Evolutionary conservation across 2,329 filamentous ascomycete species (phyloP), one percentile per base, ranked within the genome.

Genomic region (Aspergillus brasiliensis): DNA sequence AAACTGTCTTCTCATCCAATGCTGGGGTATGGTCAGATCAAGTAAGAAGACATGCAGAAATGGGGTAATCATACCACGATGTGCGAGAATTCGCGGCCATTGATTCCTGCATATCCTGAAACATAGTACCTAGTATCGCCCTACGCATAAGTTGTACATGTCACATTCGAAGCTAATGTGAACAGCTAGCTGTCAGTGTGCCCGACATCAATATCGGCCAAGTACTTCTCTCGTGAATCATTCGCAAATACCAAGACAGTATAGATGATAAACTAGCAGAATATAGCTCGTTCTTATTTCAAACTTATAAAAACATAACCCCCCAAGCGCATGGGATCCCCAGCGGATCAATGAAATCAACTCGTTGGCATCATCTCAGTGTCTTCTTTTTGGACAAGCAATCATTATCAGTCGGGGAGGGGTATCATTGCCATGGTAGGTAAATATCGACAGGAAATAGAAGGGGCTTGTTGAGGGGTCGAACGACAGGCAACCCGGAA

Each of bases 351-450:
- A 37, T 44, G 31, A 34, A 44, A 28, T 34, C 52, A 46, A 55
- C 52, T 46, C 25, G 25, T n/a, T 34, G 31, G 40, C 38, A 55
- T 55, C 52, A 23, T 44, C 40, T 46, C 38, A 40, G 52, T 38
- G n/a, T 46, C 25, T 46, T 34, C 11, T 34, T 34, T 25, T 25
- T 52, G 8, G 52, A 44, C 52, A 46, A 34, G 25, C 13, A 55
- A 55, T 46, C 21, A 49, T 56, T 44, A 48, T 38, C 52, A 46
- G 42, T 56, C 21, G 27, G 53, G 25, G 17, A 44, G 15, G 58
- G 58, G 58, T 60, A 60, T 60, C 58, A 57, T 54, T 47, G 48
- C 27, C 37, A 31, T 37, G 46, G 8, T 46, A 19, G 23, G 27
- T 38, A 31, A 54, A 48, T 48, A 51, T 52, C 27, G 56, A 57